Evolutionary conservation across 495 filamentous ascomycete species (phyloP).

Genomic region (Cercophora newfieldiana): DNA sequence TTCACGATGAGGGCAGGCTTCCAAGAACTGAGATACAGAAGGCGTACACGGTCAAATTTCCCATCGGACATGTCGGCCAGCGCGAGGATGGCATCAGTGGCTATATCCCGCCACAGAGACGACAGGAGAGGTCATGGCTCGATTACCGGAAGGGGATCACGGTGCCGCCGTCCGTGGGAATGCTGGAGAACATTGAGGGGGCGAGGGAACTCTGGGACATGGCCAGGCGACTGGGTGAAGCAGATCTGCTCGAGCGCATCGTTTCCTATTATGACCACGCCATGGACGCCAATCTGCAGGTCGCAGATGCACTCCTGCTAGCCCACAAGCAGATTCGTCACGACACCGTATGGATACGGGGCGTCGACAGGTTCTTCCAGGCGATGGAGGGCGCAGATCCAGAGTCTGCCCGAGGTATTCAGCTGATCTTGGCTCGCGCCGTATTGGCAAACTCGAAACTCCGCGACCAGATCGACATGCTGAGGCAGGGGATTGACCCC

Average conservation of each 20-base stretch:
- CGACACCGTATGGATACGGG: neutral
- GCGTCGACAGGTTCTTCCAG: neutral
- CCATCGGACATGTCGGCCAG: too few relatives aligned
- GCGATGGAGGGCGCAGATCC: neutral
- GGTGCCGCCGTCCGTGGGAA: neutral
- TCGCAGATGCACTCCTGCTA: neutral
- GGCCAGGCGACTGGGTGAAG: neutral
- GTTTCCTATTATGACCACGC: neutral
- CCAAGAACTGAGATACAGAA: too few relatives aligned
- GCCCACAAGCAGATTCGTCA: neutral
- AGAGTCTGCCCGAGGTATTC: neutral
- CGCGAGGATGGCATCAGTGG: too few relatives aligned
- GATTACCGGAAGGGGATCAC: neutral
- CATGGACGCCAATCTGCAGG: neutral
- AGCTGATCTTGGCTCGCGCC: neutral
- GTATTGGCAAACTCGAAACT: neutral
- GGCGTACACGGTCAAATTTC: too few relatives aligned
- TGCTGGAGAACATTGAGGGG: neutral
- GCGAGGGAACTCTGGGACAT: neutral
- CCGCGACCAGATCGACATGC: neutral
- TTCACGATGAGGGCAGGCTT: too few relatives aligned
- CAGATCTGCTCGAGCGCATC: neutral
- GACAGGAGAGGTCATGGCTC: too few relatives aligned
- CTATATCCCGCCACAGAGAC: too few relatives aligned
- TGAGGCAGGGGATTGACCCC: neutral